Evolutionary conservation across 306 rosid genomes (phyloP).

Genomic region (Astragalus glycyphyllos): DNA sequence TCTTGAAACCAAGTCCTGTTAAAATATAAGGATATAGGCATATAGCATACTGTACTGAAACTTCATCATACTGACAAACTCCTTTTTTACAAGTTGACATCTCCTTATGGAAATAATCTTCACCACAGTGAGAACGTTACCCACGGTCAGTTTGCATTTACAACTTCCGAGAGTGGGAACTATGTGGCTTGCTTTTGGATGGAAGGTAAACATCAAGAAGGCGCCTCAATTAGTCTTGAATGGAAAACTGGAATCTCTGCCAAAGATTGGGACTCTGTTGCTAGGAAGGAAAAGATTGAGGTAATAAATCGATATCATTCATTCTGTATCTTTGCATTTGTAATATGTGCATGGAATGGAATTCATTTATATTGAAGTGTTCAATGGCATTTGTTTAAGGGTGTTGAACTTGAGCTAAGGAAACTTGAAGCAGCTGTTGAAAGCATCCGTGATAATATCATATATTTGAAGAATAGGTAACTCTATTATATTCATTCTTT

Average conservation of each 20-base stretch:
- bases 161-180: slow-evolving; percentile 58
- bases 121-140: slow-evolving; percentile 64
- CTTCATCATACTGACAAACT: slow-evolving; percentile 18
- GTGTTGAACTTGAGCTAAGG: slow-evolving; percentile 66
- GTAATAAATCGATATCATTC: slow-evolving; percentile 34
- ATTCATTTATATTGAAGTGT: not conserved
- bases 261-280: slow-evolving; percentile 65
- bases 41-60: not conserved
- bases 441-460: slow-evolving; percentile 58
- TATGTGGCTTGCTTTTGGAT: slow-evolving; percentile 65
- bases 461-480: slow-evolving; percentile 58
- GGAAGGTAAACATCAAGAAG: slow-evolving; percentile 32
- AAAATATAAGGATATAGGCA: not conserved
- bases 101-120: slow-evolving; percentile 68
- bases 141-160: slow-evolving; percentile 69
- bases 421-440: slow-evolving; percentile 65
- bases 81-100: slow-evolving; percentile 51
- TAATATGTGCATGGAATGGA: not conserved
- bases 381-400: slow-evolving; percentile 48
- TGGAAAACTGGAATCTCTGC: slow-evolving; percentile 67
- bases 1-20: slow-evolving; percentile 18
- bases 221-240: slow-evolving; percentile 53
- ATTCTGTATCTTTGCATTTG: not conserved
- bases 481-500: slow-evolving; percentile 4
- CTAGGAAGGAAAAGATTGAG: slow-evolving; percentile 62